phyloP scores from a whole-genome alignment of 768 basidiomycete genomes.

The Amanita muscaria region DNA sequence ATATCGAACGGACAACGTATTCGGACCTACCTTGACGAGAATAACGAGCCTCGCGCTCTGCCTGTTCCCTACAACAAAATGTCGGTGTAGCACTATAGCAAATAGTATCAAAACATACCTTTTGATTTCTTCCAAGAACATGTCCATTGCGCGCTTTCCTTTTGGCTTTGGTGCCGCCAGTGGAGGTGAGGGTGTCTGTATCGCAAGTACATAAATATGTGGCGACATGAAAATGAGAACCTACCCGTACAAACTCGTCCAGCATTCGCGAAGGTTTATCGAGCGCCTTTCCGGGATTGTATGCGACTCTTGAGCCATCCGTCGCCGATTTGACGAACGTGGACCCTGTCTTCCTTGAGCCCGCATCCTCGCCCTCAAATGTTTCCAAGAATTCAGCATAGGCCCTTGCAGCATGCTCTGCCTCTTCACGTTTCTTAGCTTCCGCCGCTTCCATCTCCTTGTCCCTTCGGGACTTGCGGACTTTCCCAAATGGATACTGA shows the following conservation, averaged over 20 bases:
- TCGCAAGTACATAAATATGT: conserved; percentile 1
- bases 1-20: background rate
- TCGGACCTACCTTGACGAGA: conserved; percentile 48
- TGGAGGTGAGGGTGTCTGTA: conserved; percentile 53
- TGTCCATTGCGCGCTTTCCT: conserved; percentile 94
- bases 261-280: conserved; percentile 16
- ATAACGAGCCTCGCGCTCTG: conserved; percentile 80
- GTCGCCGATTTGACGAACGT: conserved; percentile 53
- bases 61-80: conserved; percentile 68
- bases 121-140: conserved; percentile 95
- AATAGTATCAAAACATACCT: conserved; percentile 34
- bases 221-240: conserved; percentile 1
- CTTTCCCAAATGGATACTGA: conserved; percentile 78
- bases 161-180: conserved; percentile 59
- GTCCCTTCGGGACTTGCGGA: conserved; percentile 84
- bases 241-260: conserved; percentile 19
- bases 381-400: conserved; percentile 80
- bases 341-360: conserved; percentile 39
- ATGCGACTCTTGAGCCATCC: conserved; percentile 39
- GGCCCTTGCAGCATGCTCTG: conserved; percentile 67
- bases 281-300: conserved; percentile 31
- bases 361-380: conserved; percentile 64
- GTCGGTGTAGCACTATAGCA: background rate
- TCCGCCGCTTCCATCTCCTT: conserved; percentile 91
- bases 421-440: conserved; percentile 79